phyloP scores from a whole-genome alignment of 2,329 filamentous ascomycete species.

The Xylaria sp. region DNA sequence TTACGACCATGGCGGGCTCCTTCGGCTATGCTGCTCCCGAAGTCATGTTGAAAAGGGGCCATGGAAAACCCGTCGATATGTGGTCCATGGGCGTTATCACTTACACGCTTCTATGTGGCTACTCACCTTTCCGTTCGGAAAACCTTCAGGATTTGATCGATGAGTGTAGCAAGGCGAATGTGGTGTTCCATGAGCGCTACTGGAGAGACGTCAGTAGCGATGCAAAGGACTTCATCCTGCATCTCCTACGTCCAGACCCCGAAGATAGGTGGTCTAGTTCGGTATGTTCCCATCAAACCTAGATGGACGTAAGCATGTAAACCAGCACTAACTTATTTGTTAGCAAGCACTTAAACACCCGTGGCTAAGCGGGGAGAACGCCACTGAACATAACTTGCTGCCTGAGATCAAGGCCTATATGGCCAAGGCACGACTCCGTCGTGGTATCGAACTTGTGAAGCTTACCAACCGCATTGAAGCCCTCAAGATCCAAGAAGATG shows the following conservation, averaged over 20 bases:
- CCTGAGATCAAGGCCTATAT: constrained; percentile 97
- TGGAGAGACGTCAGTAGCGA: constrained; percentile 98
- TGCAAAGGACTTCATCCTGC: constrained; percentile 92
- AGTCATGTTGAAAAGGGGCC: constrained; percentile 97
- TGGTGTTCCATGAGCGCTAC: constrained; percentile 97
- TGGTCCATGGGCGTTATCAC: constrained; percentile 99
- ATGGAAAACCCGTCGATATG: constrained; percentile 98
- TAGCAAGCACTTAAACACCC: constrained; percentile 81
- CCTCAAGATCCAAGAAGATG: constrained; percentile 92
- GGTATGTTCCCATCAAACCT: constrained; percentile 58
- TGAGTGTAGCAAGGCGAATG: constrained; percentile 83
- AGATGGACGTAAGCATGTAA: background rate
- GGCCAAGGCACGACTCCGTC: constrained; percentile 87
- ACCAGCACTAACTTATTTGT: constrained; percentile 18
- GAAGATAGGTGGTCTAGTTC: constrained; percentile 80
- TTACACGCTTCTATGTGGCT: constrained; percentile 96
- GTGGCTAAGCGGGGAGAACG: constrained; percentile 92
- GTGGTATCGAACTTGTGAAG: constrained; percentile 96
- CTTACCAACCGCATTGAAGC: constrained; percentile 94
- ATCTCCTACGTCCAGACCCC: constrained; percentile 81
- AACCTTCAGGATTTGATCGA: constrained; percentile 92
- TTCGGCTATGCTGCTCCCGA: constrained; percentile 98
- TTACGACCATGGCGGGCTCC: constrained; percentile 98
- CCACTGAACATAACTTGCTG: constrained; percentile 94
- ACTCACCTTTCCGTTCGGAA: constrained; percentile 97